Evolutionary conservation across 2,329 filamentous ascomycete species (phyloP), one percentile per base, ranked within the genome.

Genomic region (Talaromyces sp.): DNA sequence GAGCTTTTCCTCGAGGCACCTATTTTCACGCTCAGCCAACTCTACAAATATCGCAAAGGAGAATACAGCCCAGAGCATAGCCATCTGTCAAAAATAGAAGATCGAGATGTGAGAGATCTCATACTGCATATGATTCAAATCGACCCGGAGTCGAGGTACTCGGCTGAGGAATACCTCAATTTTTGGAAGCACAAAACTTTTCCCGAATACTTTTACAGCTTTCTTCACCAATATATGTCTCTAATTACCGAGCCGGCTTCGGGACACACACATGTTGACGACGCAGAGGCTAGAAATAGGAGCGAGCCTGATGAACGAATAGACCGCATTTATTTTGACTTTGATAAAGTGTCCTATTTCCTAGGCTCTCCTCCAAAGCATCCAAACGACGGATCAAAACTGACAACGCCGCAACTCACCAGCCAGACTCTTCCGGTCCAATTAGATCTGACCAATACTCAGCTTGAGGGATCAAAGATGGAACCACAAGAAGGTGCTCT

Each of bases 271-370:
- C 84, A 88, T 11, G 83, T 91, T 49, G 44, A 47, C 27, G 88
- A 88, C 10, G 85, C 89, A 1, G 82, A 85, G 11, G 78, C 82
- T 3, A 86, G 85, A 65, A 96, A 93, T 69, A 81, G 93, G 58
- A 90, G 90, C 63, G 92, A 97, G 74, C 88, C 92, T 1, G 95
- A 99, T 74, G 92, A 97, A 66, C 86, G 95, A 49, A 98, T 99
- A 70, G 92, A 98, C 69, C 87, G 92, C 51, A 88, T 99, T 0
- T 98, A 90, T 71, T 86, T 90, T 67, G 95, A 99, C 71, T 98
- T 97, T 76, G 95, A 99, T 74, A 99, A 98, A 74, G 96, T 99
- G 58, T 92, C 93, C 0, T 96, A 96, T 71, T 96, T 96, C 62
- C 82, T 99, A 1, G 93, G 91, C 15, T 92, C 92, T 63, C 84